Evolutionary conservation across 345 rosid genomes (phyloP).

Genomic region (Aurinia saxatilis): DNA sequence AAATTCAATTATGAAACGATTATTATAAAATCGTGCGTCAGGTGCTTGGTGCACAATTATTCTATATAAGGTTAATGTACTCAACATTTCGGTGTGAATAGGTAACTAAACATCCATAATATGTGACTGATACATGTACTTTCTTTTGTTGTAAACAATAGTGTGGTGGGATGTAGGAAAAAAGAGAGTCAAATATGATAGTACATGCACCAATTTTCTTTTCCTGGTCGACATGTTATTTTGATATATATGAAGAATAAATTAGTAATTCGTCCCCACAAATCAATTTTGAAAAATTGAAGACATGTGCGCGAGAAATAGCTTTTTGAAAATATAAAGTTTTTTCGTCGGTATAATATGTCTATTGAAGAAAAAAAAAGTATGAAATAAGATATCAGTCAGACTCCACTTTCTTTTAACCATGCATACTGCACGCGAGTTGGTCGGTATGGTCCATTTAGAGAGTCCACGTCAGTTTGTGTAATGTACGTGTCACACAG

Average conservation of each 20-base stretch:
- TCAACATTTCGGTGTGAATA: too few relatives aligned
- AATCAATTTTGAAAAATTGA: slow-evolving; percentile 1
- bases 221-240: slow-evolving; percentile 1
- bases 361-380: not conserved
- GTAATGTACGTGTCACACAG: not conserved
- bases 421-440: slow-evolving; percentile 23
- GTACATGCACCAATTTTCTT: not conserved
- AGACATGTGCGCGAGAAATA: slow-evolving; percentile 9
- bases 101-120: not conserved
- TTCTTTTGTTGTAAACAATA: not conserved
- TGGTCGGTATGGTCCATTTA: slow-evolving; percentile 13
- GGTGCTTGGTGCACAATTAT: not conserved
- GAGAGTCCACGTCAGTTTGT: slow-evolving; percentile 15
- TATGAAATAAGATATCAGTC: not conserved
- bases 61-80: not conserved
- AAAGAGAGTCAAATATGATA: not conserved
- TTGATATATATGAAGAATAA: not conserved
- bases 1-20: not conserved
- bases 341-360: not conserved
- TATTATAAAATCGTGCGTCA: not conserved
- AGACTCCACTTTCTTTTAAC: slow-evolving; percentile 9
- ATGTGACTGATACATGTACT: not conserved
- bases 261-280: slow-evolving; percentile 13
- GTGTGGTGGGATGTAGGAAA: not conserved
- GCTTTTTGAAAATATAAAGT: not conserved